Evolutionary conservation across 805 yeast species (phyloP).

Genomic region (Candida ortonii): DNA sequence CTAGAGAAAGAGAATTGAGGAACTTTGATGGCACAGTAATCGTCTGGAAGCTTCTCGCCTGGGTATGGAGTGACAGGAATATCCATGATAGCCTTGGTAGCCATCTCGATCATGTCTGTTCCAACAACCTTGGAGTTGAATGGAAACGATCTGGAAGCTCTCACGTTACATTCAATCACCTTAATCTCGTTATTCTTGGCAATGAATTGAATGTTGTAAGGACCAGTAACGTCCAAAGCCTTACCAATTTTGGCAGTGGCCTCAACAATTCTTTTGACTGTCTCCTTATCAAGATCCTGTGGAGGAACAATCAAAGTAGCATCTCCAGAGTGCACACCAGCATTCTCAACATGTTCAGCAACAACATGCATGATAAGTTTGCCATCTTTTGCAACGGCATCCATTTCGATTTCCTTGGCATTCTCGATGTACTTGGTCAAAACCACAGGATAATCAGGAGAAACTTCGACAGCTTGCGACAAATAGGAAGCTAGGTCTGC

Average conservation of each 20-base stretch:
- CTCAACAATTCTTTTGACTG: conserved; percentile 84
- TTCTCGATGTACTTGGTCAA: conserved; percentile 94
- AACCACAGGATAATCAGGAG: conserved; percentile 97
- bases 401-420: conserved; percentile 98
- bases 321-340: conserved; percentile 99
- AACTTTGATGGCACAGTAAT: conserved; percentile 93
- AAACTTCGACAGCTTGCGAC: conserved; percentile 93
- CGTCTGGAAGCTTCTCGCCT: conserved; percentile 80
- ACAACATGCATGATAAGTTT: conserved; percentile 95
- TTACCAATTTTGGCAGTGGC: conserved; percentile 96
- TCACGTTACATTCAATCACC: conserved; percentile 97
- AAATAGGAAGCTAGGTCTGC: conserved; percentile 85
- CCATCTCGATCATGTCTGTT: conserved; percentile 93
- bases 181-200: conserved; percentile 94
- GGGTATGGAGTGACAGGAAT: conserved; percentile 88
- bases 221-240: conserved; percentile 95
- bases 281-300: conserved; percentile 88
- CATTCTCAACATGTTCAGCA: conserved; percentile 97
- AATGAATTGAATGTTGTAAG: conserved; percentile 94
- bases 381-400: conserved; percentile 96
- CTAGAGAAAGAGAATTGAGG: conserved; percentile 98
- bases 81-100: conserved; percentile 93
- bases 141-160: conserved; percentile 99
- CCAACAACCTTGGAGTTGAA: conserved; percentile 97
- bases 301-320: conserved; percentile 97